These are phyloP conservation scores for Quercus wislizeni DNA, from an alignment of 306 rosid species.

Conservation along the genomic window DNA sequence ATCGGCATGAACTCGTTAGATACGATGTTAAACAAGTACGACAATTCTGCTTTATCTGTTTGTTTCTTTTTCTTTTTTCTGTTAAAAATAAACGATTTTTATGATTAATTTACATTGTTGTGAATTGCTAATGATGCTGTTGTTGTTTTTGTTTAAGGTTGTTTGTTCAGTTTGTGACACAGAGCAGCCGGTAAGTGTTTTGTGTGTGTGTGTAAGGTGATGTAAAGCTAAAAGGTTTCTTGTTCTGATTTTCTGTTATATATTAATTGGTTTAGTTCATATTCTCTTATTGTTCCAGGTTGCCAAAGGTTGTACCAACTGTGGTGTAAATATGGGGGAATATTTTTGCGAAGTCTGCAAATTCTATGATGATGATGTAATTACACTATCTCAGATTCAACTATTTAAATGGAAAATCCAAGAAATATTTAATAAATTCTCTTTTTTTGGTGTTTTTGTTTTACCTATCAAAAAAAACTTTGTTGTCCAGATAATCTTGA, in stretches of 20 bases:
- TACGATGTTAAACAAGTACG: conserved; percentile 69
- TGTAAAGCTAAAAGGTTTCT: not conserved
- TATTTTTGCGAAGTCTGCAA: conserved; percentile 88
- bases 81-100: not conserved
- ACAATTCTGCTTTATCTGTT: conserved; percentile 2
- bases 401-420: not conserved
- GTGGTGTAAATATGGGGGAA: conserved; percentile 94
- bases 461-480: not conserved
- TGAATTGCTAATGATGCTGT: not conserved
- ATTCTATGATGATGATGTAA: conserved; percentile 94
- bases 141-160: conserved; percentile 56
- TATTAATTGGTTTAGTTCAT: conserved; percentile 7
- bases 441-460: conserved; percentile 15
- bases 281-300: conserved; percentile 34
- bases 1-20: conserved; percentile 79
- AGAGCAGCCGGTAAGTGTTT: conserved; percentile 80
- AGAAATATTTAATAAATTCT: not conserved
- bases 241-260: conserved; percentile 1
- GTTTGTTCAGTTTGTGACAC: conserved; percentile 93
- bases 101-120: not conserved
- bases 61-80: not conserved
- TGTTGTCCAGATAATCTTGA: conserved; percentile 3
- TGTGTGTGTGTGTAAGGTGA: not conserved
- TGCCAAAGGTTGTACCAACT: conserved; percentile 86
- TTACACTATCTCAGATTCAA: conserved; percentile 1